Percentiles rank a stretch among this genome's conserved stretches.
Conservation (phyloP, 345 rosid species). For the Gossypium sturtianum region DNA sequence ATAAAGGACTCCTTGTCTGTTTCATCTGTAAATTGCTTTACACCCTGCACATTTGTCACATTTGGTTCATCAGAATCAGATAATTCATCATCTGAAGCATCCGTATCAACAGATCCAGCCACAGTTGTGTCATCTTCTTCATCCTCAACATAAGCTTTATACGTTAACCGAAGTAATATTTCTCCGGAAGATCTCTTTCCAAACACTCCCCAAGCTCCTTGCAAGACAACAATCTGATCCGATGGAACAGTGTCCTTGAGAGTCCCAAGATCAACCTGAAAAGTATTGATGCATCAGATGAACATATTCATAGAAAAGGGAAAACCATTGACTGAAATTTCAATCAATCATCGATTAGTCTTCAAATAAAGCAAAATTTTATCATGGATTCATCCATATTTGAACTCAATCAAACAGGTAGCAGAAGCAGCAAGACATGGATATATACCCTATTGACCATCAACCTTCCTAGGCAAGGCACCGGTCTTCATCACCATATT, state of each 20-base stretch:
- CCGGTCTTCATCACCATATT: neutral
- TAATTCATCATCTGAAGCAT: conserved; percentile 70
- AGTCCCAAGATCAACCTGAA: conserved; percentile 62
- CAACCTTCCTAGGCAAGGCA: neutral
- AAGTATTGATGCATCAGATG: neutral
- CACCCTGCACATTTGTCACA: conserved; percentile 24
- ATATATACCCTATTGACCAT: neutral
- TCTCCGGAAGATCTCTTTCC: conserved; percentile 76
- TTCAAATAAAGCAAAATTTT: conserved; percentile 6
- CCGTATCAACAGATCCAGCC: conserved; percentile 36
- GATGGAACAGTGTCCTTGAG: conserved; percentile 92
- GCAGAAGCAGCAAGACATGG: neutral
- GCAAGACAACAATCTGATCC: conserved; percentile 61
- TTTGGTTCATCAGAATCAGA: conserved; percentile 60
- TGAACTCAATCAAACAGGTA: neutral
- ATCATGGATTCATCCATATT: neutral
- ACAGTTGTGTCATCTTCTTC: conserved; percentile 74
- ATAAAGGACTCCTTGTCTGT: conserved; percentile 76
- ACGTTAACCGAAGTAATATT: conserved; percentile 78
- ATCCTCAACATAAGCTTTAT: conserved; percentile 95
- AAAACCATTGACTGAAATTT: neutral
- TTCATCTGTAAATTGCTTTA: conserved; percentile 31
- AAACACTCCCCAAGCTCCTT: conserved; percentile 74
- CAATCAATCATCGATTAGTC: neutral
- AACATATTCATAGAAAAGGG: neutral